Base-by-base conservation (phyloP, 1,284 basidiomycete species). In the Malassezia sympodialis region DNA sequence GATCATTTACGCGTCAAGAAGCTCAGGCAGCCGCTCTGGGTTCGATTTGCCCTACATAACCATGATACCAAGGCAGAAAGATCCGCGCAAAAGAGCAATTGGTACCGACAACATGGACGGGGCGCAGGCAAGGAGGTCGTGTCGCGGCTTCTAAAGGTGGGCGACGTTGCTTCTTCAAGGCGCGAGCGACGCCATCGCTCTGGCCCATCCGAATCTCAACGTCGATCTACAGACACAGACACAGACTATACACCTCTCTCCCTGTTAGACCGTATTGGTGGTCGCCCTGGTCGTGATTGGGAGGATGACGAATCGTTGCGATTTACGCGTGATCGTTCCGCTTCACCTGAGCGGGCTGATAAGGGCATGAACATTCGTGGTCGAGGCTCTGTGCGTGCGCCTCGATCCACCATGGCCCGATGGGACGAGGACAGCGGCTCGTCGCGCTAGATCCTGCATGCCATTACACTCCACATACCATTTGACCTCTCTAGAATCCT, bases 71-170 rank as follows among this genome's bases (percentile, higher is more conserved):
- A 74, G 48, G 53, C 58, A 30, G 58, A 59, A 12, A 53, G 62
- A 7, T 64, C 70, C 3, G 56, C 58, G 4, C 58, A 59, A 12
- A 43, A 57, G 12, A 61, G 58, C 31, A 65, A 68, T 40, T 74
- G 72, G 72, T 74, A 73, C 60, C 58, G 60, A 23, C 56, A 66
- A 17, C 70, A 74, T 40, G 72, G 72, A 2, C 54, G 53, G 17
- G 63, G 68, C 23, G 72, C 72, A 0, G 72, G 72, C 10, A 63
- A 63, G 21, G 68, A 74, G 21, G 66, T 74, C 24, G 72, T 73
- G 1, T 60, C 69, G 37, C 65, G 62, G 19, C 57, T 71, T 31
- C 42, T 73, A 11, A 50, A 67, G 7, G 63, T 73, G 0, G 71
- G 68, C 15, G 62, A 65, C 26, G 51, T 54, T 8, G 41, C 48